These are phyloP conservation scores for Diophrys sp. DNA, from an alignment of 73 alveolate species.

Conservation along the genomic window DNA sequence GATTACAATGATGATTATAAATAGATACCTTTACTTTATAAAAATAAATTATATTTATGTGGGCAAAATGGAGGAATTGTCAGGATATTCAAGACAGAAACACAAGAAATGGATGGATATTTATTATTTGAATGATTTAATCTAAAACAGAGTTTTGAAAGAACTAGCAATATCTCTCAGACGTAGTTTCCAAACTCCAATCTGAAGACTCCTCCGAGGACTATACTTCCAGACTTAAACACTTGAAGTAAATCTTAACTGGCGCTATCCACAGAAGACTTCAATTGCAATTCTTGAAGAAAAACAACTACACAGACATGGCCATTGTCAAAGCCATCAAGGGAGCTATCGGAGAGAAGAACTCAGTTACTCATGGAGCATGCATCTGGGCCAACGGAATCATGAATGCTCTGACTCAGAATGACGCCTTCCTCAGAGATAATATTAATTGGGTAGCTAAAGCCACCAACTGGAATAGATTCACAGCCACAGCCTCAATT, in stretches of 20 bases:
- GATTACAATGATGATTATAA: too few relatives aligned
- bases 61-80: too few relatives aligned
- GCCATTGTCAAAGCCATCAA: slow-evolving; percentile 52
- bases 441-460: slow-evolving; percentile 80
- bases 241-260: slow-evolving; percentile 52
- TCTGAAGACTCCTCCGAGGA: neutral
- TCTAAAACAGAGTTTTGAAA: too few relatives aligned
- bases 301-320: slow-evolving; percentile 75
- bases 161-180: slow-evolving; percentile 74
- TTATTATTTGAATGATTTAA: too few relatives aligned
- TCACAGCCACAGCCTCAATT: slow-evolving; percentile 92
- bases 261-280: slow-evolving; percentile 69
- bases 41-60: too few relatives aligned
- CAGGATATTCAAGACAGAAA: too few relatives aligned
- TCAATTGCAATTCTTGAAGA: slow-evolving; percentile 69
- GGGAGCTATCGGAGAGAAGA: slow-evolving; percentile 59
- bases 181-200: slow-evolving; percentile 40
- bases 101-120: too few relatives aligned
- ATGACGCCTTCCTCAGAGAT: slow-evolving; percentile 81
- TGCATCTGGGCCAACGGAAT: slow-evolving; percentile 66
- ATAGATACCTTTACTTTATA: too few relatives aligned
- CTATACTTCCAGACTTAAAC: slow-evolving; percentile 20
- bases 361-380: slow-evolving; percentile 69
- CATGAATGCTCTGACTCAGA: slow-evolving; percentile 65
- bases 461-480: slow-evolving; percentile 96